Base-by-base conservation (phyloP, 441 rosid species). In the Aquilaria agallochum region DNA sequence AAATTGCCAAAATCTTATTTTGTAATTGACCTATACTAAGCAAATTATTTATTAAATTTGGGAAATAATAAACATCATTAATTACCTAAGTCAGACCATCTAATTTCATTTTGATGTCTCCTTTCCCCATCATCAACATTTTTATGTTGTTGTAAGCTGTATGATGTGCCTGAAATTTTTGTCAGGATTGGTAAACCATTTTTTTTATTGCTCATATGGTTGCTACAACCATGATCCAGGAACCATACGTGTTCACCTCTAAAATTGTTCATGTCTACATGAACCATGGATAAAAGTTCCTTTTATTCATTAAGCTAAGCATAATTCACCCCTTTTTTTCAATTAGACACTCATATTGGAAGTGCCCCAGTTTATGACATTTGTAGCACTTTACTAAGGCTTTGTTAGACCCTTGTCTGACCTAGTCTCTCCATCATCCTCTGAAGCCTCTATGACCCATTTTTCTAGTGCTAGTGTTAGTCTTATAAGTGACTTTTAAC, bases 81-180 rank as follows among this genome's bases (percentile, higher is more conserved):
- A 34, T 36, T 36, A 36, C 42, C 5, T 61, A 27, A 0, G 30
- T 50, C 1, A 60, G 2, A 1, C 50, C 53, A 30, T 53, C 12
- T 0, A 62, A n/a, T 11, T 34, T 47, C 0, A 67, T 12, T 14
- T 11, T 52, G 42, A 36, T 36, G 42, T 8, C 45, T 2, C 68
- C 63, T 27, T 66, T 65, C 50, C n/a, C 66, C 0, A 14, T 5
- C 0, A 59, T 50, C 0, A 11, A 5, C 62, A 72, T 11, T 6
- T 50, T 67, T 14, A 52, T 36, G 9, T 67, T 58, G 27, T 61
- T 71, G 59, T 67, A 0, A 71, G 54, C 53, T 66, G 66, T 4
- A 66, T 59, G 9, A 11, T 31, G 0, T 67, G 30, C 5, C 11
- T 9, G 34, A 72, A 66, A 0, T 7, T n/a, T 0, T 4, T 27